Percentiles rank a stretch among this genome's conserved stretches.
Evolutionary conservation across 106 monocot genomes (phyloP).

Genomic region (Posidonia australis): DNA sequence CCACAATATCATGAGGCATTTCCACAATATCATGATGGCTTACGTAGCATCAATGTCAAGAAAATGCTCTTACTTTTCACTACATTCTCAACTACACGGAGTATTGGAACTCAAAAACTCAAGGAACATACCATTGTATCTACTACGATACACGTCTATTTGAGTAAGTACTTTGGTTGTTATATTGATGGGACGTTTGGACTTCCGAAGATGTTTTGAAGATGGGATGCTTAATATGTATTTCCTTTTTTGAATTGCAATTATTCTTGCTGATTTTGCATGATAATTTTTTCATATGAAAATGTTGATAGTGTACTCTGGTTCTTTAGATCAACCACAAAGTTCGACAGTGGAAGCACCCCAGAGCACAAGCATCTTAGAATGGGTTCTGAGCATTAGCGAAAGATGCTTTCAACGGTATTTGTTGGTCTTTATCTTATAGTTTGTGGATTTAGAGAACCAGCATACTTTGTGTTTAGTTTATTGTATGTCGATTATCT

Average conservation of each 20-base stretch:
- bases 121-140: slow-evolving; percentile 79
- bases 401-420: slow-evolving; percentile 70
- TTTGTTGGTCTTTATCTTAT: too few species aligned
- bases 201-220: background rate
- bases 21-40: too few species aligned
- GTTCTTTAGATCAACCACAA: slow-evolving; percentile 50
- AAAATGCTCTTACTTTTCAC: background rate
- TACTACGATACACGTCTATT: slow-evolving; percentile 86
- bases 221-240: too few species aligned
- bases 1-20: background rate
- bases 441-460: too few species aligned
- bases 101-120: slow-evolving; percentile 83
- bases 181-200: too few species aligned
- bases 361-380: slow-evolving; percentile 78
- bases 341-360: slow-evolving; percentile 80
- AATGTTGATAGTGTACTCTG: background rate
- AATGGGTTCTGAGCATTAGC: slow-evolving; percentile 79
- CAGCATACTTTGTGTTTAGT: too few species aligned
- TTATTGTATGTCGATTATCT: too few species aligned
- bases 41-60: background rate
- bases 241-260: too few species aligned
- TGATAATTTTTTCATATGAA: background rate
- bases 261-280: too few species aligned
- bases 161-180: slow-evolving; percentile 35
- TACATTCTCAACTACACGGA: slow-evolving; percentile 32